These are phyloP conservation scores for Aspergillus asperescens DNA, from an alignment of 495 filamentous ascomycete genomes.

Conservation along the genomic window DNA sequence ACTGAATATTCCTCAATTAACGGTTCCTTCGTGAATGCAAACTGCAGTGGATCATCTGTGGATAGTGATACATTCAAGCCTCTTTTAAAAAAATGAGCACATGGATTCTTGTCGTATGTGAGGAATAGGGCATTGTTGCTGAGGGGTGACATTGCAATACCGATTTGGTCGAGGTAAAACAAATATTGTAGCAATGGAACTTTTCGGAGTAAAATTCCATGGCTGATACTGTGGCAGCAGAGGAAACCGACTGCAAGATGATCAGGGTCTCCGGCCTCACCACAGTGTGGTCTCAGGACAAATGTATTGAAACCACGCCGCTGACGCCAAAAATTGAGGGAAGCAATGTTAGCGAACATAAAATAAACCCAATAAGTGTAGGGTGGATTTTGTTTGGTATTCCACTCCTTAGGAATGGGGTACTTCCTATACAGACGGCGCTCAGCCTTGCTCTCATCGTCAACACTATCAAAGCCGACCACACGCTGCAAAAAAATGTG, in stretches of 20 bases:
- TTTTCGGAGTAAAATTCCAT: slow-evolving; percentile 87
- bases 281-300: slow-evolving; percentile 87
- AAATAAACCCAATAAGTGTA: slow-evolving; percentile 99
- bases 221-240: slow-evolving; percentile 96
- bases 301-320: slow-evolving; percentile 94
- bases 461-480: slow-evolving; percentile 94
- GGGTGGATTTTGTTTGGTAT: slow-evolving; percentile 88
- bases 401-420: slow-evolving; percentile 82
- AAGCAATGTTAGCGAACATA: slow-evolving; percentile 88
- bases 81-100: slow-evolving; percentile 87
- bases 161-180: slow-evolving; percentile 96
- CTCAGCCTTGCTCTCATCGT: slow-evolving; percentile 96
- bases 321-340: slow-evolving; percentile 87
- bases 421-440: slow-evolving; percentile 89
- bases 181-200: slow-evolving; percentile 94
- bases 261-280: slow-evolving; percentile 94
- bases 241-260: slow-evolving; percentile 89
- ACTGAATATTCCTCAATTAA: slow-evolving; percentile 98
- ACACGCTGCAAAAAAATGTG: slow-evolving; percentile 94
- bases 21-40: slow-evolving; percentile 97
- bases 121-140: slow-evolving; percentile 97
- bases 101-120: slow-evolving; percentile 95
- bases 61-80: slow-evolving; percentile 94
- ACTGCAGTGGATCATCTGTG: slow-evolving; percentile 95
- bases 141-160: slow-evolving; percentile 96